Evolutionary conservation across 2,329 filamentous ascomycete species (phyloP), one percentile per base, ranked within the genome.

Genomic region (Fusarium agapanthi): DNA sequence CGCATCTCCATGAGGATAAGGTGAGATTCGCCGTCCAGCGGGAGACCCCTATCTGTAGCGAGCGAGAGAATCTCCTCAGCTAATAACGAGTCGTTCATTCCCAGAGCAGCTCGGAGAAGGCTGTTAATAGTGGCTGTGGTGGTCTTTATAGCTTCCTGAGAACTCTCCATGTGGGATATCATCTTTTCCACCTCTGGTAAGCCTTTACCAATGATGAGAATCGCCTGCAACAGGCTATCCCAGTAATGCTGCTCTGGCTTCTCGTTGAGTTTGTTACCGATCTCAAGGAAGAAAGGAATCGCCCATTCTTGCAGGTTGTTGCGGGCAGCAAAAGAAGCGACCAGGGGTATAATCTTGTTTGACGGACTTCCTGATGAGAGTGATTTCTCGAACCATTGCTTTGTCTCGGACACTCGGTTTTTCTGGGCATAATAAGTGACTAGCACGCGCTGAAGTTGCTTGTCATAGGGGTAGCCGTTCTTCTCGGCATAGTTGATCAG

Each of bases 1-100:
- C 91, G 90, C 75, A 96, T 93, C 64, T 92, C 88, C 75, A 98
- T 88, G 77, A 95, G 90, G 56, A 97, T 85, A 51, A 94, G 86
- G 73, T 89, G 91, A 0, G 95, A 97, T 55, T 86, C 85, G 16
- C 89, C 87, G 79, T 97, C 89, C 0, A 92, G 89, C 57, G 86
- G 80, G 28, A 97, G 88, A 9, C 87, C 88, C 76, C 90, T 88
- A 76, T 91, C 89, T 48, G 88, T 80, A 5, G 91, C 90, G 16
- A 98, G 82, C 4, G 88, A 83, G 51, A 94, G 86, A 70, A 95
- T 92, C 18, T 93, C 88, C 78, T 95, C 91, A 10, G 93, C 93
- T 50, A 93, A 84, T 73, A 93, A 90, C 0, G 90, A 86, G 75
- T 97, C 91, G 16, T 91, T 86, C 61, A 88, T 87, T n/a, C 89